These are phyloP conservation scores for Nannizziopsis barbatae DNA, from an alignment of 2,329 filamentous ascomycete species.

Conservation along the genomic window DNA sequence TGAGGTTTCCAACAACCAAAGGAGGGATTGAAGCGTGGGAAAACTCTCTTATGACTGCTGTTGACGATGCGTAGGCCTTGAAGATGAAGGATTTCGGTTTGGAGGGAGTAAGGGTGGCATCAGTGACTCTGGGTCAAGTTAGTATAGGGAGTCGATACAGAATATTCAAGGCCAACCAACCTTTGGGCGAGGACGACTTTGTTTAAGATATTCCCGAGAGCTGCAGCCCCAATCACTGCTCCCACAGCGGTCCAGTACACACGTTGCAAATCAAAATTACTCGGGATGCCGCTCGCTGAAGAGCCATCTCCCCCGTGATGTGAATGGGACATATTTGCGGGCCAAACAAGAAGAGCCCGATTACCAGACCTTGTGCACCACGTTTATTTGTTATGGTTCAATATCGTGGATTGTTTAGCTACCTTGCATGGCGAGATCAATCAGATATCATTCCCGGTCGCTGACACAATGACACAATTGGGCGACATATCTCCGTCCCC, in stretches of 20 bases:
- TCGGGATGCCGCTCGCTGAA: constrained; percentile 33
- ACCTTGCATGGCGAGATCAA: no score
- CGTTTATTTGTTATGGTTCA: no score
- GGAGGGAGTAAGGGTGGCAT: constrained; percentile 36
- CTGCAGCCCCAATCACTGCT: constrained; percentile 27
- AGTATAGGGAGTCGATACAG: not conserved
- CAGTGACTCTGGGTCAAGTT: constrained; percentile 34
- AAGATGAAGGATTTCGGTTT: constrained; percentile 44
- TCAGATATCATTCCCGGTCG: no score
- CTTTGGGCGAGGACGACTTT: constrained; percentile 41
- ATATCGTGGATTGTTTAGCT: no score
- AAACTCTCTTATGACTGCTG: constrained; percentile 44
- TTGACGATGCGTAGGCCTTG: constrained; percentile 41
- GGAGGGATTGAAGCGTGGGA: constrained; percentile 37
- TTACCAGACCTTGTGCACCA: no score
- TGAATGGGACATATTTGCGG: no score
- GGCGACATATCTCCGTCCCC: no score
- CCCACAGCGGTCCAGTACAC: constrained; percentile 45
- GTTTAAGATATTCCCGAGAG: constrained; percentile 36
- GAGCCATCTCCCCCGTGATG: not conserved
- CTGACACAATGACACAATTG: no score
- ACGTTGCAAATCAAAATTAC: constrained; percentile 39
- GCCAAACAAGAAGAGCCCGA: no score
- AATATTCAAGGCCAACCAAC: constrained; percentile 23
- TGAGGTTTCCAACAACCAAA: constrained; percentile 25